Evolutionary conservation across 2,329 filamentous ascomycete species (phyloP), one percentile per base, ranked within the genome.

Genomic region (Falciphora oryzae): DNA sequence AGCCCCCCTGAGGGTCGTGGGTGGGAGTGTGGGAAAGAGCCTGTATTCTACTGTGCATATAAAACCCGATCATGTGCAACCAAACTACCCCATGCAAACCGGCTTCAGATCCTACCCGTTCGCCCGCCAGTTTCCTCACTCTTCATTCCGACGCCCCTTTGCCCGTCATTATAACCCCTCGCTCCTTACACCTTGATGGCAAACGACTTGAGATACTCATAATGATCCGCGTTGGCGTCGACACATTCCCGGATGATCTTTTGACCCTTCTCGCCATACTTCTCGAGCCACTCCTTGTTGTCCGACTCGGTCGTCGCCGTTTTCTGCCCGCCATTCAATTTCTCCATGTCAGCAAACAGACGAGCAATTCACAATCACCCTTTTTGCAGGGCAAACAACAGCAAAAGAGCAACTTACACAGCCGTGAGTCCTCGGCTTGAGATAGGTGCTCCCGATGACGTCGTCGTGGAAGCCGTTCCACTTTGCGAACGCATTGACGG

Each of bases 381-480:
- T 32, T 32, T 32, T 13, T 13, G 7, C 29, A n/a, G 62, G 61
- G 64, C 66, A 53, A 50, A 63, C 29, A 61, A 35, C 57, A 57
- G 31, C 44, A 62, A 63, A 63, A 62, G 22, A 29, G 29, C 3
- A 5, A 65, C 83, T 75, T 76, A 88, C 85, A 75, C 85, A 81
- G 31, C 86, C 84, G 68, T 88, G 83, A 59, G 82, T 81, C 72
- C 91, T 83, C 2, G 91, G 86, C 74, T 89, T 89, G 71, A 99
- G 79, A 67, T 87, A 88, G 53, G 83, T 89, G 73, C 91, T 96
- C 69, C 90, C 82, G 70, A 98, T 91, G 18, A 93, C 95, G 80
- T 98, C 95, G 70, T 98, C 91, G 75, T 98, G 95, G 79, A 96
- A 98, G 14, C 95, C 95, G 70, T 88, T 90, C 95, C 95, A 98